Base-by-base conservation (phyloP, 108 stramenopile species). In the Conticribra weissflogii region DNA sequence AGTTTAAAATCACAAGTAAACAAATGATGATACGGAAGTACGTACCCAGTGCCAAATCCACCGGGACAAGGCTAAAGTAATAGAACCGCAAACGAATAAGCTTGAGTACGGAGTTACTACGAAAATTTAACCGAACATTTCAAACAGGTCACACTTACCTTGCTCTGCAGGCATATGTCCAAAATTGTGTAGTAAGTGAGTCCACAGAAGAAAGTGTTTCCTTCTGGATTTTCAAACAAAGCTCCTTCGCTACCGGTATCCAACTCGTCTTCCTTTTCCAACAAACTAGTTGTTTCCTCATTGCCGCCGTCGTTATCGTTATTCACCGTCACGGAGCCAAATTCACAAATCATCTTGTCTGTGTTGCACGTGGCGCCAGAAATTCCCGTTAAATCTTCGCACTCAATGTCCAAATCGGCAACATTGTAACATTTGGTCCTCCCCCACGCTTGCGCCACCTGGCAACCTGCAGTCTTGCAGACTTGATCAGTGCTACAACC, bases 191-290 rank as follows among this genome's bases (percentile, higher is more conserved):
- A 64, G 25, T 54, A 74, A 25, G 63, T 57, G 12, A 23, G 25
- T 50, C 77, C 77, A 33, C 77, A 78, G 36, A 78, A 78, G 50
- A 52, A 78, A 31, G 50, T 36, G 27, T 78, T 78, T 30, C 59
- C 77, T 0, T 22, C 48, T 19, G 77, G 77, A 48, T 78, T 78
- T 24, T 59, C 63, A 54, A 60, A 71, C 59, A 61, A 22, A 33
- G 52, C 16, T 29, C 3, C 33, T 36, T 27, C 60, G 15, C 9
- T 3, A 22, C 5, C 19, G 14, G 17, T 27, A 24, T 48, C 33
- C 19, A 16, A 27, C 14, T 19, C 30, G 45, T 32, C 46, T 23
- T 23, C n/a, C n/a, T n/a, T n/a, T n/a, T n/a, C n/a, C n/a, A n/a
- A n/a, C n/a, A n/a, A n/a, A n/a, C n/a, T n/a, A n/a, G n/a, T n/a